Evolutionary conservation across 371 early-diverging fungal species (phyloP), one percentile per base, ranked within the genome.

Genomic region (Apophysomyces trapeziformis): DNA sequence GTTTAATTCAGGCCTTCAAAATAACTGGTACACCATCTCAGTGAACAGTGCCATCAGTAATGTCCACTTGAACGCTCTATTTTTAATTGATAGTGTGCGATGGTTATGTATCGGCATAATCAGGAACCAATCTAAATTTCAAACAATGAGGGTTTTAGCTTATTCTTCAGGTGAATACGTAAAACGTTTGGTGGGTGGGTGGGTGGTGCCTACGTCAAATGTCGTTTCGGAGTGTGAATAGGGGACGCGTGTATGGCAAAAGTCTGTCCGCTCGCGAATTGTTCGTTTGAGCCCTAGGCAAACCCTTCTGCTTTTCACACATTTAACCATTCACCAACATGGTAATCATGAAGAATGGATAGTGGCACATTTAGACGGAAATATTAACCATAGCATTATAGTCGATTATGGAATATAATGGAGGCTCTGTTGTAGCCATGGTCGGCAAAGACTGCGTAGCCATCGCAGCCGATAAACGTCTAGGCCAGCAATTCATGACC

Each of bases 381-480:
- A 26, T 1, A 1, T 26, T 26, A 26, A 26, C 32, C 32, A 26
- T 37, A n/a, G 18, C 16, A n/a, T 7, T 18, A 5, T 69, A 89
- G 89, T 87, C 87, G 64, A 90, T 92, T 79, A 92, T 92, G 92
- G 85, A 90, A 80, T 95, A 95, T 77, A 97, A 96, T 85, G 98
- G 98, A 68, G 90, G 92, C 73, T 94, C 97, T 68, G 85, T 99
- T 63, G 93, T 99, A 71, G 99, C 99, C 71, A 99, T 99, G 99
- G 90, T 88, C 50, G 99, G 99, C 75, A 98, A 99, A 80, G 88
- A 93, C 79, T 97, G 97, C 76, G 98, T 99, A 7, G 98, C 98
- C 56, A 97, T 99, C 70, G 99, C 98, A 4, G 89, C 95, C 38
- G 99, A 99, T 85, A 94, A 91, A 72, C 90, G 95, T 66, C 78